Percentiles rank a stretch among this genome's conserved stretches.
These are phyloP conservation scores for Chalciporus sphaerocephalus DNA, from an alignment of 768 basidiomycete species.

Conservation along the genomic window DNA sequence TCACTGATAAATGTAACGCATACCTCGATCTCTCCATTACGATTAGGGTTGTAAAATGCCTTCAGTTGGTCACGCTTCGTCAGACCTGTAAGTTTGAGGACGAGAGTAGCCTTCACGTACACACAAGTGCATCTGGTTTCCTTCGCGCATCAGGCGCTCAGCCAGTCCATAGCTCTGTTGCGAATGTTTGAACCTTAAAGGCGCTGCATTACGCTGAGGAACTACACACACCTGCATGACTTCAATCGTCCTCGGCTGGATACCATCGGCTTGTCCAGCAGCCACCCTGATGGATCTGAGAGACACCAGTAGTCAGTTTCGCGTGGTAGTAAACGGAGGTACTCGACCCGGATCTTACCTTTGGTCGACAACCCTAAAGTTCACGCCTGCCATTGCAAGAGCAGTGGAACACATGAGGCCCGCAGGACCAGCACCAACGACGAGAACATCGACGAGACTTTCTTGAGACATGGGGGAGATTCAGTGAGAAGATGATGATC, in stretches of 20 bases:
- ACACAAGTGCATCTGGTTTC: slow-evolving; percentile 64
- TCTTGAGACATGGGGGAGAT: slow-evolving; percentile 18
- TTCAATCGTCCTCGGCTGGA: slow-evolving; percentile 52
- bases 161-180: slow-evolving; percentile 72
- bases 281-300: slow-evolving; percentile 38
- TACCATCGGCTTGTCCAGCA: slow-evolving; percentile 53
- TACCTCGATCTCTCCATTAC: slow-evolving; percentile 60
- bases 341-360: slow-evolving; percentile 26
- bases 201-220: not conserved
- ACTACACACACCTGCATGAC: slow-evolving; percentile 41
- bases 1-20: not conserved
- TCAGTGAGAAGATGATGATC: not conserved
- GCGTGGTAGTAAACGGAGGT: not conserved
- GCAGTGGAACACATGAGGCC: slow-evolving; percentile 68
- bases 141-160: slow-evolving; percentile 57
- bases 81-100: not conserved
- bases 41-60: slow-evolving; percentile 73
- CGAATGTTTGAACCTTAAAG: not conserved
- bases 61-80: slow-evolving; percentile 21
- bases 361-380: slow-evolving; percentile 46
- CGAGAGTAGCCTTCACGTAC: slow-evolving; percentile 36
- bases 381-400: slow-evolving; percentile 39
- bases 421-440: slow-evolving; percentile 49
- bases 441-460: slow-evolving; percentile 41
- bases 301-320: not conserved